Conservation (phyloP, 2,329 filamentous ascomycete species). For the Ophiostoma himal-ulmi region DNA sequence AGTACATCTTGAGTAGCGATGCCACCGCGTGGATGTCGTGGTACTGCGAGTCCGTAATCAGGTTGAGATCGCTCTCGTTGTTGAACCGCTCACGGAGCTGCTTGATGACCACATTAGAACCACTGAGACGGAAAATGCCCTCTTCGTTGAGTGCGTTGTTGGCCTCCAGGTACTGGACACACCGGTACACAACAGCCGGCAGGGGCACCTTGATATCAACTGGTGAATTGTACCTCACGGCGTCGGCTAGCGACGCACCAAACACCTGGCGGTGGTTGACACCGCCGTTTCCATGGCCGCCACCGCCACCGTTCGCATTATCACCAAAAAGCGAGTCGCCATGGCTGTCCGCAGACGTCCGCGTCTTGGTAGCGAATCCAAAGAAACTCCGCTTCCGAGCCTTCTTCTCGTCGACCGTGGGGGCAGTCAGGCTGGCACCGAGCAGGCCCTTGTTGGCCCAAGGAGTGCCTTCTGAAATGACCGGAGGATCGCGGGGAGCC, state of each 20-base stretch:
- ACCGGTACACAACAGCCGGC: conserved; percentile 90
- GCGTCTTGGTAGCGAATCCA: conserved; percentile 58
- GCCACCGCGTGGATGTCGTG: conserved; percentile 96
- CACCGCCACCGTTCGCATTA: conserved; percentile 32
- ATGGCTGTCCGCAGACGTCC: conserved; percentile 48
- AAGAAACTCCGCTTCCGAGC: conserved; percentile 73
- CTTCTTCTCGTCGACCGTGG: conserved; percentile 67
- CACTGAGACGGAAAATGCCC: conserved; percentile 92
- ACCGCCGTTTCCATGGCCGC: conserved; percentile 37
- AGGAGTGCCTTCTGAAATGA: conserved; percentile 70
- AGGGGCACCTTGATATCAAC: conserved; percentile 66
- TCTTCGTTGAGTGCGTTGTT: conserved; percentile 81
- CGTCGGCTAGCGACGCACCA: conserved; percentile 77
- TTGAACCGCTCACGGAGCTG: conserved; percentile 90
- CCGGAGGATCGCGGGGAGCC: conserved; percentile 72
- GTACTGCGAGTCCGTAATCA: conserved; percentile 74
- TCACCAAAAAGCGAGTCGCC: conserved; percentile 51
- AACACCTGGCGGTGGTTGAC: conserved; percentile 66
- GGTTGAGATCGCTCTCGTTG: conserved; percentile 80
- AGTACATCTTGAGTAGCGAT: conserved; percentile 86
- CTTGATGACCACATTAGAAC: conserved; percentile 94
- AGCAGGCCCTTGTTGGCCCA: conserved; percentile 1
- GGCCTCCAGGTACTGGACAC: conserved; percentile 82
- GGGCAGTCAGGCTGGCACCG: conserved; percentile 42
- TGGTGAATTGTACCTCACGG: conserved; percentile 74